phyloP scores from a whole-genome alignment of 2,329 filamentous ascomycete genomes.

The Fusarium citri region DNA sequence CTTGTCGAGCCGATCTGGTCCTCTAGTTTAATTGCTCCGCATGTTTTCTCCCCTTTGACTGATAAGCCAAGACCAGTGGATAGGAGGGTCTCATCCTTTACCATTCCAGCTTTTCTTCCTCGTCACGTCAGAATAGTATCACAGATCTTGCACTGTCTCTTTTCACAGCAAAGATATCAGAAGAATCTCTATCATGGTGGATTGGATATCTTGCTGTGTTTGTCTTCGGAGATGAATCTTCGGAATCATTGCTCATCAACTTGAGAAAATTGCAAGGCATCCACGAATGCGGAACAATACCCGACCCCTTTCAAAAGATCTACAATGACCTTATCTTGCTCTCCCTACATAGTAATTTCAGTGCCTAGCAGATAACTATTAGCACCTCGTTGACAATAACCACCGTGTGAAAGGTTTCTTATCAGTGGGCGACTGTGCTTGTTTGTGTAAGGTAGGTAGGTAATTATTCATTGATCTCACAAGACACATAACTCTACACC shows the following conservation, averaged over 20 bases:
- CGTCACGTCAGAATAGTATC: not conserved
- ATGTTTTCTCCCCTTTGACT: not conserved
- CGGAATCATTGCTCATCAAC: not conserved
- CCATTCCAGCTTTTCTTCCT: not conserved
- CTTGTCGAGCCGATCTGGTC: constrained; percentile 34
- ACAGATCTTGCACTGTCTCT: not conserved
- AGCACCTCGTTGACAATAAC: not conserved
- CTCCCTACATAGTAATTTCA: not conserved
- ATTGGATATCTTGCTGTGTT: not conserved
- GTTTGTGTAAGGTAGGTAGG: not conserved
- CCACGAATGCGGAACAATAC: not conserved
- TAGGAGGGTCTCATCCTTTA: not conserved
- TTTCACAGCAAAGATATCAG: not conserved
- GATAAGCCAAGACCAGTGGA: constrained; percentile 16
- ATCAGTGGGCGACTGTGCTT: not conserved
- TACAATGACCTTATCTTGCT: not conserved
- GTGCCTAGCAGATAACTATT: not conserved
- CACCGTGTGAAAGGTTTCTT: not conserved
- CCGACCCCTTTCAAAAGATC: not conserved
- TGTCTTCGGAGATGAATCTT: not conserved
- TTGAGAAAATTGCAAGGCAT: not conserved
- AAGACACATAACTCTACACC: not conserved
- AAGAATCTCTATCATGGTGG: not conserved
- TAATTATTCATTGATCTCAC: no score
- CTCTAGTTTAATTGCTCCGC: constrained; percentile 25